Conservation (phyloP, 495 filamentous ascomycete genomes). For the Penicillium ochrochloron region DNA sequence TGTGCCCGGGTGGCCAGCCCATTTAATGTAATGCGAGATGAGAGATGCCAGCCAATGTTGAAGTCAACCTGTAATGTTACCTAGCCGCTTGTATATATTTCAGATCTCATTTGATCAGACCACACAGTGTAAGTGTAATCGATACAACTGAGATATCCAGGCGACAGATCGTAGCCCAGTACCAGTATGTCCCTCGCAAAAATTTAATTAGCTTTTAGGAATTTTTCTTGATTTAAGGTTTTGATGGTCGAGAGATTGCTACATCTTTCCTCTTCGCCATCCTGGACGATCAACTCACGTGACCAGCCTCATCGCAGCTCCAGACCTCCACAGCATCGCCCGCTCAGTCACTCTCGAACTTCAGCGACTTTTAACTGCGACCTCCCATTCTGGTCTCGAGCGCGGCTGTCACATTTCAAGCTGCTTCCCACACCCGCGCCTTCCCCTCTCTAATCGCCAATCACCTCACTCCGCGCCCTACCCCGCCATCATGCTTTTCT, state of each 20-base stretch:
- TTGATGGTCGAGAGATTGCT: no score
- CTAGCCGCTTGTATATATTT: no score
- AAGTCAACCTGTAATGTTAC: not conserved
- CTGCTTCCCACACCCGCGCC: not conserved
- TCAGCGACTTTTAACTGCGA: not conserved
- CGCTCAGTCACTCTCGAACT: not conserved
- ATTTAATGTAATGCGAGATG: conserved; percentile 32
- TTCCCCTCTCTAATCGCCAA: not conserved
- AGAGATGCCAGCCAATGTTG: conserved; percentile 13
- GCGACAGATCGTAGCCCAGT: no score
- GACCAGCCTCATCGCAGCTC: conserved; percentile 4
- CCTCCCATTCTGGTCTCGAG: not conserved
- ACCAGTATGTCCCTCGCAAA: no score
- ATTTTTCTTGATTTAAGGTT: no score
- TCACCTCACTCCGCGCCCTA: not conserved
- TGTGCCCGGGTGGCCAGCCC: conserved; percentile 26
- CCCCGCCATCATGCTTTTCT: conserved; percentile 52
- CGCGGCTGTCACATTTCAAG: not conserved
- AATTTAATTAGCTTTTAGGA: no score
- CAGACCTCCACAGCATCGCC: conserved; percentile 11
- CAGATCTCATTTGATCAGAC: no score
- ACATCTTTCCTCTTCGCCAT: no score
- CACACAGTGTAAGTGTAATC: no score
- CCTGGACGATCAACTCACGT: not conserved
- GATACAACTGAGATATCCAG: not conserved